These are phyloP conservation scores for Jatropha multifida DNA, from an alignment of 441 rosid species.

Conservation along the genomic window DNA sequence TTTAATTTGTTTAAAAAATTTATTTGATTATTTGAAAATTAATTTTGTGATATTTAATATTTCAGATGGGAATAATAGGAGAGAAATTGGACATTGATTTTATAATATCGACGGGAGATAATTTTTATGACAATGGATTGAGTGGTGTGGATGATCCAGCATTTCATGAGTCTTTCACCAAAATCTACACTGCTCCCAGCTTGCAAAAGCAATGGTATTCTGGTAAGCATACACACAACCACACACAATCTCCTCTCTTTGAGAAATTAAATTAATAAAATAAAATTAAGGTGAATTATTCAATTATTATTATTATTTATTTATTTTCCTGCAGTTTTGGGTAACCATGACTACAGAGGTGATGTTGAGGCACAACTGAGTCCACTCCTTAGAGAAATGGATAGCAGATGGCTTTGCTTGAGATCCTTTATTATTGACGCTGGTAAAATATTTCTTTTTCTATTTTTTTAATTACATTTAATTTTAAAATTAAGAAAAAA, in stretches of 20 bases:
- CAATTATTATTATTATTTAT: not conserved
- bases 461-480: not conserved
- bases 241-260: not conserved
- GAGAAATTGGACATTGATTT: slow-evolving; percentile 28
- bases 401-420: slow-evolving; percentile 69
- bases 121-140: slow-evolving; percentile 28
- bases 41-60: not conserved
- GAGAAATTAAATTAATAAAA: not conserved
- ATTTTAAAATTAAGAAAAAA: not conserved
- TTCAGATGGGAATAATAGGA: slow-evolving; percentile 28
- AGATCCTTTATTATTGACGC: slow-evolving; percentile 64
- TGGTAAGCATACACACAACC: slow-evolving; percentile 14
- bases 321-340: slow-evolving; percentile 51
- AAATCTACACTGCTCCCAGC: slow-evolving; percentile 19
- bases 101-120: slow-evolving; percentile 23
- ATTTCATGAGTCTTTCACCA: slow-evolving; percentile 18
- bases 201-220: slow-evolving; percentile 26
- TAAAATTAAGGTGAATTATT: not conserved
- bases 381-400: slow-evolving; percentile 44
- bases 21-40: too few species aligned
- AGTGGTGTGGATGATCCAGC: slow-evolving; percentile 15
- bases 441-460: slow-evolving; percentile 29
- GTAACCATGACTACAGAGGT: slow-evolving; percentile 91
- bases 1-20: too few species aligned
- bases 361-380: slow-evolving; percentile 72